phyloP scores from a whole-genome alignment of 2,329 filamentous ascomycete genomes.

The Aspergillus felis region DNA sequence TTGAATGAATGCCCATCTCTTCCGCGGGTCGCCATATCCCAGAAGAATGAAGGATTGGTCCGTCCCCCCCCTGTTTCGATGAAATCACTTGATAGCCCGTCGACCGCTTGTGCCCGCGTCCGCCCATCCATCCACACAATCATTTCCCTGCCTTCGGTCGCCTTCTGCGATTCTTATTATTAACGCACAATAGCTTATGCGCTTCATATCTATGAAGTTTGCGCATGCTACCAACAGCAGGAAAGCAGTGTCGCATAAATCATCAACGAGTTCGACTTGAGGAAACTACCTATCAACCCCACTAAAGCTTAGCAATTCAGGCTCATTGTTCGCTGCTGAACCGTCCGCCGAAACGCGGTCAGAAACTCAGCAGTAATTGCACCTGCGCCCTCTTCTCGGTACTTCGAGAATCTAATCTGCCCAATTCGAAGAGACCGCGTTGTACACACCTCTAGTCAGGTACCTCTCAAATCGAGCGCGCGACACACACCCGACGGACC shows the following conservation, averaged over 20 bases:
- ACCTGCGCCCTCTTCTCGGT: neutral
- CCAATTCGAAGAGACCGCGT: neutral
- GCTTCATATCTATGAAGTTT: neutral
- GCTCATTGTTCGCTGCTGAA: neutral
- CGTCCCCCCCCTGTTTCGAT: neutral
- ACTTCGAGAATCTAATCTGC: neutral
- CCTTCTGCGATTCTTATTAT: neutral
- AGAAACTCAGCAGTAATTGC: neutral
- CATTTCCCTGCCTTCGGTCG: neutral
- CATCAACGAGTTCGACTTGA: constrained; percentile 4
- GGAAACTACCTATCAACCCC: neutral
- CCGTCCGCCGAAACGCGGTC: constrained; percentile 5
- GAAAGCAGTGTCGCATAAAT: constrained; percentile 7
- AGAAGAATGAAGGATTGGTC: neutral
- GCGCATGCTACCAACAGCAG: neutral
- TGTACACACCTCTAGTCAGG: neutral
- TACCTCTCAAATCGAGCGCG: neutral
- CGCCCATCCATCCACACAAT: neutral
- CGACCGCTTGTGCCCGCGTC: neutral
- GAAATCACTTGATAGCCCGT: neutral
- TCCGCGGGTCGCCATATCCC: neutral
- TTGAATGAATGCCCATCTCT: neutral
- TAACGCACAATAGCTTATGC: neutral
- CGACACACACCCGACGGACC: neutral
- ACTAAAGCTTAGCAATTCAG: neutral